Conservation (phyloP, 495 filamentous ascomycete genomes). For the Aspergillus incahuasiensis region DNA sequence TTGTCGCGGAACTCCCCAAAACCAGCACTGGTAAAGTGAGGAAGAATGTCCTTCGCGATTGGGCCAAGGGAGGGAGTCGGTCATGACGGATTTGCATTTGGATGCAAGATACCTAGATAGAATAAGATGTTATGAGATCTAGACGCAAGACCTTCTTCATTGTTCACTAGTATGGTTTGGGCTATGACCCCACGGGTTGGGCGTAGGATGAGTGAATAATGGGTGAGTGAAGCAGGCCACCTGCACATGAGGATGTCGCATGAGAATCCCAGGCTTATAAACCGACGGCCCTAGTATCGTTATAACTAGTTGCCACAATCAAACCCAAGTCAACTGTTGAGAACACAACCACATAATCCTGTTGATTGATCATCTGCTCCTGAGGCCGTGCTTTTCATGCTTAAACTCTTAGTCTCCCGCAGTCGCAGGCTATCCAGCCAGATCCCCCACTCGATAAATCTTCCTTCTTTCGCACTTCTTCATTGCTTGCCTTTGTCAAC, state of each 20-base stretch:
- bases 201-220: background rate
- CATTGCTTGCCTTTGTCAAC: background rate
- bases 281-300: background rate
- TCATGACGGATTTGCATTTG: constrained; percentile 9
- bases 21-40: constrained; percentile 94
- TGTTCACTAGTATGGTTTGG: background rate
- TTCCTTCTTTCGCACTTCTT: background rate
- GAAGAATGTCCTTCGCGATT: constrained; percentile 89
- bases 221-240: background rate
- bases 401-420: constrained; percentile 2
- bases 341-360: background rate
- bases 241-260: background rate
- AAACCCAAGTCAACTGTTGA: background rate
- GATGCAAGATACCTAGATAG: constrained; percentile 1
- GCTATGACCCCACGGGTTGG: background rate
- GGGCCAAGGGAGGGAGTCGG: constrained; percentile 53
- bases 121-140: background rate
- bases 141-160: background rate
- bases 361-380: constrained; percentile 3
- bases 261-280: background rate
- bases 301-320: background rate
- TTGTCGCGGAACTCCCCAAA: constrained; percentile 86
- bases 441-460: constrained; percentile 7
- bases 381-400: background rate
- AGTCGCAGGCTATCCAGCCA: background rate